Base-by-base conservation (phyloP, 2,329 filamentous ascomycete genomes). In the Dactylella cylindrospora region DNA sequence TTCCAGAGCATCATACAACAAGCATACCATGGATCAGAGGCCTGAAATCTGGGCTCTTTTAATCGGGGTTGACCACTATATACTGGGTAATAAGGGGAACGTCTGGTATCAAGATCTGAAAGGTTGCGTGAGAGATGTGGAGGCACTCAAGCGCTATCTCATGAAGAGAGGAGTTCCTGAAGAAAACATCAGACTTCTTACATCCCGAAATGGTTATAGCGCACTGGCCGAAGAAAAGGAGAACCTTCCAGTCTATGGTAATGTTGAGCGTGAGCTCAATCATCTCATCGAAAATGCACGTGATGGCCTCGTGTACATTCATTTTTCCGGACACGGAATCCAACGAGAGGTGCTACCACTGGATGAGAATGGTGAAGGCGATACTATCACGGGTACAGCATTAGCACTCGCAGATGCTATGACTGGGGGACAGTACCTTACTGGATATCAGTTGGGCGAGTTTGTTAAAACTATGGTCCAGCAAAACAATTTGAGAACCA, bases 291-390 rank as follows among this genome's bases (percentile, higher is more conserved):
- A 46, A 3, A 33, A 26, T 15, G 43, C 57, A 8, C 10, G 9
- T 8, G 13, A 5, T 15, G 57, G 49, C 1, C 10, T 64, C 8
- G 50, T 64, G 9, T 64, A 64, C 22, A 50, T 64, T 35, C 57
- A 64, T 28, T 64, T 54, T 20, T 64, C 57, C n/a, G 57, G 57
- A 2, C 57, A 64, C 28, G 50, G 57, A n/a, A 40, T 64, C 17
- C 43, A 50, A 1, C 38, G 49, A 22, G 46, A 46, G 8, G 28
- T 20, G 1, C 28, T 36, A 10, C 32, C 12, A 0, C 10, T 9
- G 1, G 33, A 3, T 10, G 19, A 8, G 9, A n/a, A 13, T 8
- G 19, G 20, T 12, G 50, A 7, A 19, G 57, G 43, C 1, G 49
- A 55, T 33, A 17, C 33, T 3, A 49, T 55, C 6, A 49, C 38